Percentiles rank a stretch among this genome's conserved stretches.
These are phyloP conservation scores for Colletotrichum shisoi DNA, from an alignment of 2,329 filamentous ascomycete species.

Conservation along the genomic window DNA sequence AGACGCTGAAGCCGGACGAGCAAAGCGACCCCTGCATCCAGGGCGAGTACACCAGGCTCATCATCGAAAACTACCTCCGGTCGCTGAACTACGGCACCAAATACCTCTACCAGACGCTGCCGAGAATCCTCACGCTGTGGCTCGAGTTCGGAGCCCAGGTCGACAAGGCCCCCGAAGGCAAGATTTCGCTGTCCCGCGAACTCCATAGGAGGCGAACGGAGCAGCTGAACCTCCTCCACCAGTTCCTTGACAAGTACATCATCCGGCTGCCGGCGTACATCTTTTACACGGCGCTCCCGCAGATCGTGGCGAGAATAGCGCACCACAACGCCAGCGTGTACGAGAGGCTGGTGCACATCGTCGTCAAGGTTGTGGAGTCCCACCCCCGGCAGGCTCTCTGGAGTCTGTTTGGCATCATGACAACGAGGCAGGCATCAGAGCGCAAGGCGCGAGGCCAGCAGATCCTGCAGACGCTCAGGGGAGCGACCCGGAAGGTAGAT, in stretches of 20 bases:
- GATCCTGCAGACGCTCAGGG: constrained; percentile 61
- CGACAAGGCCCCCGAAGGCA: constrained; percentile 66
- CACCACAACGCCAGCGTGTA: constrained; percentile 83
- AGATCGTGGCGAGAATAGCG: constrained; percentile 94
- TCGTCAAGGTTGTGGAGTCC: constrained; percentile 83
- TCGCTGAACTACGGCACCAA: constrained; percentile 90
- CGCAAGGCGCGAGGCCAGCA: constrained; percentile 64
- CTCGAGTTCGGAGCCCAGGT: constrained; percentile 84
- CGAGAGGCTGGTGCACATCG: constrained; percentile 77
- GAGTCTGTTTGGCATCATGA: constrained; percentile 87
- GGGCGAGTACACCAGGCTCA: constrained; percentile 84
- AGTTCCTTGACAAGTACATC: constrained; percentile 81
- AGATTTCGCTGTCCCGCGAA: constrained; percentile 61
- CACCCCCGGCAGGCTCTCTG: constrained; percentile 92
- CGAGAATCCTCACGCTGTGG: constrained; percentile 92
- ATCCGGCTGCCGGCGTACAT: constrained; percentile 75
- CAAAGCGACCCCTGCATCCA: constrained; percentile 79
- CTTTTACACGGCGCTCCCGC: constrained; percentile 84
- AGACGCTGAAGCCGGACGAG: constrained; percentile 75
- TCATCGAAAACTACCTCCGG: constrained; percentile 92
- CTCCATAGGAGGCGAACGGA: constrained; percentile 66
- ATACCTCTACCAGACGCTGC: constrained; percentile 93
- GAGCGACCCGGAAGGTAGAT: constrained; percentile 61
- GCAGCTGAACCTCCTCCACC: constrained; percentile 74
- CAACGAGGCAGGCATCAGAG: constrained; percentile 75